A percentile compares a stretch with the other conserved stretches of the same genome.
Conservation (phyloP, 352 stramenopile species). For the Phytophthora litchii region DNA sequence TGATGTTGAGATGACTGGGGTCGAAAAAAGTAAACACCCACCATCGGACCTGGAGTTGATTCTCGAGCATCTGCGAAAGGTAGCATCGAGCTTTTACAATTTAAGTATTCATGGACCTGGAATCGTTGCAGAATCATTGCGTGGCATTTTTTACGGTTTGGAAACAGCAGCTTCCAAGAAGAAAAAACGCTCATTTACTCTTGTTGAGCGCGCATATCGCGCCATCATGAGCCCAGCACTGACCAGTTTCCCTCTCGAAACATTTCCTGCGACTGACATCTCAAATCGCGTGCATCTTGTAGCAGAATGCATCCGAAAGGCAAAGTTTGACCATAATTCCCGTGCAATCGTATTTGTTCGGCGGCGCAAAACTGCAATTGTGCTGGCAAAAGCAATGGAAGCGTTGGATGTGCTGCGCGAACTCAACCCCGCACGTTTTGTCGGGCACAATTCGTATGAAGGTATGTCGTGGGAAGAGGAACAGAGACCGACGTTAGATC, state of each 20-base stretch:
- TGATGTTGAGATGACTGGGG: conserved; percentile 12
- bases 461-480: conserved; percentile 85
- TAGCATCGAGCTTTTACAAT: conserved; percentile 56
- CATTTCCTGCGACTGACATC: conserved; percentile 42
- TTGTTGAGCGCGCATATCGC: conserved; percentile 39
- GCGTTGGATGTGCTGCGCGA: conserved; percentile 50
- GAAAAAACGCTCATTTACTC: conserved; percentile 32
- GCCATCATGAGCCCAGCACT: conserved; percentile 41
- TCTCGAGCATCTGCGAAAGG: conserved; percentile 47
- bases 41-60: conserved; percentile 49
- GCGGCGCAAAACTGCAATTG: conserved; percentile 67
- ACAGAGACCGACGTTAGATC: conserved; percentile 71
- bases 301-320: conserved; percentile 46
- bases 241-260: conserved; percentile 30
- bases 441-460: conserved; percentile 83
- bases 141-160: conserved; percentile 43
- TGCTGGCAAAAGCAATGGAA: conserved; percentile 71
- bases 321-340: conserved; percentile 59
- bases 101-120: conserved; percentile 55
- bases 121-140: conserved; percentile 41
- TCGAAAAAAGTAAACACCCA: conserved; percentile 25
- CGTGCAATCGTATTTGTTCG: conserved; percentile 83
- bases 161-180: conserved; percentile 24
- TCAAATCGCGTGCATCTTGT: conserved; percentile 64
- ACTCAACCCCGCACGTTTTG: conserved; percentile 77